phyloP scores from a whole-genome alignment of 1,284 basidiomycete species.

The Cutaneotrichosporon spelunceum region DNA sequence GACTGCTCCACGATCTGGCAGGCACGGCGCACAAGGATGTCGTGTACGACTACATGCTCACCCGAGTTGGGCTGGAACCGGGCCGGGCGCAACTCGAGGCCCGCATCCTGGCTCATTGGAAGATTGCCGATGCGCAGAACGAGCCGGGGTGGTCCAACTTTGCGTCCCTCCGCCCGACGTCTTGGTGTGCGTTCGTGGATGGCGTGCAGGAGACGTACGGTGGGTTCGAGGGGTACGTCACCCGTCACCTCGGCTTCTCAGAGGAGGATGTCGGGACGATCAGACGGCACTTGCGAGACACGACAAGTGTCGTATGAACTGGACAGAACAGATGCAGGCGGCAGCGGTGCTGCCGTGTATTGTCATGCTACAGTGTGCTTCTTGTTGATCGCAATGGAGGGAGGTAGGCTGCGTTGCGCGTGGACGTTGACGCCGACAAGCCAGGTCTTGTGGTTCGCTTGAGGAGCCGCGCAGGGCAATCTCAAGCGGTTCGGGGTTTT shows the following conservation, averaged over 20 bases:
- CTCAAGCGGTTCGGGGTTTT: neutral
- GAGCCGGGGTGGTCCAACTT: slow-evolving; percentile 15
- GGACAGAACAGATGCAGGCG: too few species aligned
- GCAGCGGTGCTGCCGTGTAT: too few species aligned
- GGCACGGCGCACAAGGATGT: slow-evolving; percentile 10
- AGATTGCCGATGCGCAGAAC: slow-evolving; percentile 2
- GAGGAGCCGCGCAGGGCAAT: too few species aligned
- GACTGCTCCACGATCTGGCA: slow-evolving; percentile 19
- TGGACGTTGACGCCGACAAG: slow-evolving; percentile 14
- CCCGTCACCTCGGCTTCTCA: slow-evolving; percentile 10
- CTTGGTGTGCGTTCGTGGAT: slow-evolving; percentile 6
- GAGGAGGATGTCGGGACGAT: slow-evolving; percentile 15
- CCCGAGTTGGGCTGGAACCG: slow-evolving; percentile 24
- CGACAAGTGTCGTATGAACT: too few species aligned
- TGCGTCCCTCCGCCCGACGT: slow-evolving; percentile 11
- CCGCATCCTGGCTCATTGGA: neutral
- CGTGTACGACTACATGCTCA: slow-evolving; percentile 21
- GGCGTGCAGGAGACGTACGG: slow-evolving; percentile 13
- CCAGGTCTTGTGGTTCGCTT: too few species aligned
- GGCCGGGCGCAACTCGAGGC: slow-evolving; percentile 14
- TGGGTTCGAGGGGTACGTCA: slow-evolving; percentile 19
- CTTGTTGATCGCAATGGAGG: too few species aligned
- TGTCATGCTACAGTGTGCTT: too few species aligned
- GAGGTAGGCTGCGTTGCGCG: too few species aligned
- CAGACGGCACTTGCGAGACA: slow-evolving; percentile 14